phyloP scores from a whole-genome alignment of 2,329 filamentous ascomycete genomes.

The Cercospora nicotianae region DNA sequence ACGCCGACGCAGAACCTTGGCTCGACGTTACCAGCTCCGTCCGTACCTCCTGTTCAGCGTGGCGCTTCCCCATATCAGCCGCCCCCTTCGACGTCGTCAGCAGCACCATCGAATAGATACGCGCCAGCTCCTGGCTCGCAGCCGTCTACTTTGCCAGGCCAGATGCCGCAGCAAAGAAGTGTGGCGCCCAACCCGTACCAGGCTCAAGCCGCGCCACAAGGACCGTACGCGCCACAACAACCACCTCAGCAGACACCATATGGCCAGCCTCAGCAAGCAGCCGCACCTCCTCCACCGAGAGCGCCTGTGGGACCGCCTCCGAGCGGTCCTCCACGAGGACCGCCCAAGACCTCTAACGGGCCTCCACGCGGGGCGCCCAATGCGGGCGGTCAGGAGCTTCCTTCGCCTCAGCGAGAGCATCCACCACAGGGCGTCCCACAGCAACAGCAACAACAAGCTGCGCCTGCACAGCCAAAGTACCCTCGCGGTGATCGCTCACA shows the following conservation, averaged over 20 bases:
- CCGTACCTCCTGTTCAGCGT: slow-evolving; percentile 64
- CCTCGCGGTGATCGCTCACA: slow-evolving; percentile 78
- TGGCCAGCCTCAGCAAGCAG: slow-evolving; percentile 44
- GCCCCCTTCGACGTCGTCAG: slow-evolving; percentile 61
- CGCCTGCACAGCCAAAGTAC: slow-evolving; percentile 40
- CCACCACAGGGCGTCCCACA: slow-evolving; percentile 14
- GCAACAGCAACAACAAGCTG: slow-evolving; percentile 16
- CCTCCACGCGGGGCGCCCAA: slow-evolving; percentile 39
- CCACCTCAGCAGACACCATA: slow-evolving; percentile 36
- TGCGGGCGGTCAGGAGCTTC: slow-evolving; percentile 37
- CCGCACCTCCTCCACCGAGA: slow-evolving; percentile 40
- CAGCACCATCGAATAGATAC: slow-evolving; percentile 74
- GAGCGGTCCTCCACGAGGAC: slow-evolving; percentile 49
- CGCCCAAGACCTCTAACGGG: slow-evolving; percentile 13
- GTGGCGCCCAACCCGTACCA: slow-evolving; percentile 50
- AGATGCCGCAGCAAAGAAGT: slow-evolving; percentile 44
- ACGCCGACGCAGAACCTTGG: slow-evolving; percentile 45
- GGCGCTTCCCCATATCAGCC: slow-evolving; percentile 85
- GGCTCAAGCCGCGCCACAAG: slow-evolving; percentile 30
- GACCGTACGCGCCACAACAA: slow-evolving; percentile 44
- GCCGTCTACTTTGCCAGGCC: slow-evolving; percentile 43
- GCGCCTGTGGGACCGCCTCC: slow-evolving; percentile 42
- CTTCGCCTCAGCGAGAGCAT: slow-evolving; percentile 20
- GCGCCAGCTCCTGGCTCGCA: slow-evolving; percentile 63
- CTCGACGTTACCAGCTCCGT: slow-evolving; percentile 48